Evolutionary conservation across 2,329 filamentous ascomycete genomes (phyloP).

Genomic region (Apiospora marii): DNA sequence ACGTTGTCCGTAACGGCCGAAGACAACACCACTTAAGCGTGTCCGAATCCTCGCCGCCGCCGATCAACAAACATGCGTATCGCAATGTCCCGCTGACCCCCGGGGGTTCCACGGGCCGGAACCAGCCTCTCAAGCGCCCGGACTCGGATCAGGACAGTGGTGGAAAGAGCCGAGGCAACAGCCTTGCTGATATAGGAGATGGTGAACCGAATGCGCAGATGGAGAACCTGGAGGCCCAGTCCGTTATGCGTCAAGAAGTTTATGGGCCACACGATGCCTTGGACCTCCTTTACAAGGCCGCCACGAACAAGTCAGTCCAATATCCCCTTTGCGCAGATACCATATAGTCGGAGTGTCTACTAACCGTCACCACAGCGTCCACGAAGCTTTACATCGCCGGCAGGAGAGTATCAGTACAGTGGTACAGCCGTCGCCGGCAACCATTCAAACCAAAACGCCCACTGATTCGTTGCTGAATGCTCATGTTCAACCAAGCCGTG

Average conservation of each 20-base stretch:
- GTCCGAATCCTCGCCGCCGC: conserved; percentile 28
- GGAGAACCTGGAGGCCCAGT: conserved; percentile 70
- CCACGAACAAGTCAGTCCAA: conserved; percentile 63
- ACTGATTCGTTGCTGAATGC: conserved; percentile 33
- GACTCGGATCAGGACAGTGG: conserved; percentile 48
- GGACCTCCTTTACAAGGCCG: conserved; percentile 89
- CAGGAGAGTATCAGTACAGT: conserved; percentile 36
- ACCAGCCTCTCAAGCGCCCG: conserved; percentile 72
- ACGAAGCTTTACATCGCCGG: conserved; percentile 39
- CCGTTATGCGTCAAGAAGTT: conserved; percentile 74
- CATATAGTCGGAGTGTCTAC: conserved; percentile 27
- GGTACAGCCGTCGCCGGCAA: conserved; percentile 37
- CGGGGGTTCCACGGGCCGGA: conserved; percentile 70
- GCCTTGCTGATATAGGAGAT: conserved; percentile 48
- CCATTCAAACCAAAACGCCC: conserved; percentile 35
- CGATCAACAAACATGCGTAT: conserved; percentile 54
- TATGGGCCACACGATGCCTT: conserved; percentile 94
- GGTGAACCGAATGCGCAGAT: conserved; percentile 65
- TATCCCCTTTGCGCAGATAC: conserved; percentile 20
- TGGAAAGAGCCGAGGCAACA: conserved; percentile 42
- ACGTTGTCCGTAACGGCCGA: conserved; percentile 75
- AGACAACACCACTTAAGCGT: conserved; percentile 66
- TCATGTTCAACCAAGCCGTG: conserved; percentile 33
- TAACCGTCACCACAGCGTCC: conserved; percentile 39
- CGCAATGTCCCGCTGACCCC: conserved; percentile 68